Evolutionary conservation across 2,329 filamentous ascomycete species (phyloP).

Genomic region (Madurella fahalii): DNA sequence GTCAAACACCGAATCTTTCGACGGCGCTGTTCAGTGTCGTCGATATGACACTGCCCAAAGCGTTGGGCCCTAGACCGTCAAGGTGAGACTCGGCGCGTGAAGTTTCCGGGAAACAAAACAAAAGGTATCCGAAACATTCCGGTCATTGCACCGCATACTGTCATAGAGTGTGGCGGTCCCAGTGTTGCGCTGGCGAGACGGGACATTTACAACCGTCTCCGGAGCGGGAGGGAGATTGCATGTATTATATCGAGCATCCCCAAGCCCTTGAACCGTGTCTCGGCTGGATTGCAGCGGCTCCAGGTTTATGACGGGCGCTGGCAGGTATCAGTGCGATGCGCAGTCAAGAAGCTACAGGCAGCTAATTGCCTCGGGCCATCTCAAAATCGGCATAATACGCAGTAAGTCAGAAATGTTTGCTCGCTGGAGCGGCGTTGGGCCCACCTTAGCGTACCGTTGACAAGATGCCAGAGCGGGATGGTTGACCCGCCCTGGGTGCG

Average conservation of each 20-base stretch:
- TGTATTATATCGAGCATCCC: background rate
- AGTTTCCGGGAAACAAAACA: too few species aligned
- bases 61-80: too few species aligned
- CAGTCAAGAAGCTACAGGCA: background rate
- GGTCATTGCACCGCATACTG: background rate
- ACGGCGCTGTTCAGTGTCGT: too few species aligned
- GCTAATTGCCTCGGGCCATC: background rate
- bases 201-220: background rate
- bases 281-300: slow-evolving; percentile 6
- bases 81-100: too few species aligned
- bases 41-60: too few species aligned
- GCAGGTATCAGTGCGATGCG: background rate
- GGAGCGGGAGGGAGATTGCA: slow-evolving; percentile 1
- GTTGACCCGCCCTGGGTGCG: slow-evolving; percentile 6
- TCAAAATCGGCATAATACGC: background rate
- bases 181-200: background rate
- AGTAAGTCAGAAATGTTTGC: slow-evolving; percentile 12
- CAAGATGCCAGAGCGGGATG: slow-evolving; percentile 3
- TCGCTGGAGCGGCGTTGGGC: background rate
- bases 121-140: background rate
- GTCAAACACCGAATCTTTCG: too few species aligned
- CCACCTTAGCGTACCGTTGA: too few species aligned
- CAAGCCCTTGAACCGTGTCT: slow-evolving; percentile 10
- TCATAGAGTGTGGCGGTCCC: background rate
- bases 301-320: slow-evolving; percentile 1